Evolutionary conservation across 352 stramenopile genomes (phyloP).

Genomic region (Globisporangium lucens): DNA sequence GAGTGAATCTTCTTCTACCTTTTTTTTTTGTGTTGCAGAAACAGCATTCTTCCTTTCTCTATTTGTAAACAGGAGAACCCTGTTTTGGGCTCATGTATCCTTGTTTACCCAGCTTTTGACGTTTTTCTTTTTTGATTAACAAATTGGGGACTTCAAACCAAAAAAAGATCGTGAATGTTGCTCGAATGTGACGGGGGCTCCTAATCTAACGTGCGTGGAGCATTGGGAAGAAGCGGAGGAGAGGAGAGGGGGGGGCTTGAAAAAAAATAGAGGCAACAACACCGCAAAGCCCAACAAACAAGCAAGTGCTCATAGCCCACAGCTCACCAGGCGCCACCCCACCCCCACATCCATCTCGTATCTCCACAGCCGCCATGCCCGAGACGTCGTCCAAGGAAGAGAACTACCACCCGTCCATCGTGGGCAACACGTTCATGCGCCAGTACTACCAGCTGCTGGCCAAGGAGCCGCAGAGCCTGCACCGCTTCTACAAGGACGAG

Average conservation of each 20-base stretch:
- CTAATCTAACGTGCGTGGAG: too few species aligned
- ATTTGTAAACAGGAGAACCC: too few species aligned
- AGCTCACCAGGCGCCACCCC: not conserved
- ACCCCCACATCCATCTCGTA: not conserved
- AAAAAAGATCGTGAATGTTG: slow-evolving; percentile 15
- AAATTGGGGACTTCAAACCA: not conserved
- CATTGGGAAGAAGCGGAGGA: too few species aligned
- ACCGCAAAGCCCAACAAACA: not conserved
- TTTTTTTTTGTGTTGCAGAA: too few species aligned
- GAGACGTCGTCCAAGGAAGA: slow-evolving; percentile 29
- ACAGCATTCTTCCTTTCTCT: too few species aligned
- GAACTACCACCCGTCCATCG: slow-evolving; percentile 52
- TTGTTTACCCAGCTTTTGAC: too few species aligned
- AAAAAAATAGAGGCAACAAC: not conserved
- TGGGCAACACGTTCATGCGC: slow-evolving; percentile 86
- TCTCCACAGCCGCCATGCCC: slow-evolving; percentile 10
- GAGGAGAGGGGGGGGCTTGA: not conserved
- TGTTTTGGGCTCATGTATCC: too few species aligned
- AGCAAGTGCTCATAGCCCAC: not conserved
- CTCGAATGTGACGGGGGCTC: slow-evolving; percentile 2
- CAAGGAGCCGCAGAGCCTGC: slow-evolving; percentile 79
- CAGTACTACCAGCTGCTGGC: slow-evolving; percentile 89
- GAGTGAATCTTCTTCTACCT: too few species aligned
- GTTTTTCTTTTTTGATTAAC: too few species aligned
- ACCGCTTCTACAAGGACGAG: slow-evolving; percentile 89